Evolutionary conservation across 2,329 filamentous ascomycete species (phyloP).

Genomic region (Pseudovirgaria hyperparasitica): DNA sequence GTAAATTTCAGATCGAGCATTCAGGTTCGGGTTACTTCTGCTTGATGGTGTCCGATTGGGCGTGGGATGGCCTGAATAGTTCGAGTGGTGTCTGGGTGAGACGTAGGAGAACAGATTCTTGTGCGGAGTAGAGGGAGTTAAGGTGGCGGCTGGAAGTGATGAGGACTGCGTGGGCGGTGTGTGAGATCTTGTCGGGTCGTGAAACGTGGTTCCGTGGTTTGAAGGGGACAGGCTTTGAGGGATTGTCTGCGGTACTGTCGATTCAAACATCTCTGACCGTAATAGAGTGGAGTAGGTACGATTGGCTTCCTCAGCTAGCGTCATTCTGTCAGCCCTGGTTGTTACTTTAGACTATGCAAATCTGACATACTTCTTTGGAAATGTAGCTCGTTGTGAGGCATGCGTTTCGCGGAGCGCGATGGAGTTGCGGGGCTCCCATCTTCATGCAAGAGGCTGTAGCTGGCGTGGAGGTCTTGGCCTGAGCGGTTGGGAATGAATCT

Average conservation of each 20-base stretch:
- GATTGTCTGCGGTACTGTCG: conserved; percentile 70
- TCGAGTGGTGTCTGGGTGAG: conserved; percentile 52
- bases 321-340: conserved; percentile 7
- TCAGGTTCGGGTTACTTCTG: conserved; percentile 75
- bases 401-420: conserved; percentile 70
- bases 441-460: conserved; percentile 83
- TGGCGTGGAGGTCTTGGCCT: conserved; percentile 85
- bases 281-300: conserved; percentile 80
- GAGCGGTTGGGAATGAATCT: conserved; percentile 94
- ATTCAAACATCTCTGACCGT: conserved; percentile 84
- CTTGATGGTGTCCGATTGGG: conserved; percentile 83
- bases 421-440: conserved; percentile 88
- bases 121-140: conserved; percentile 89
- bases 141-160: conserved; percentile 53
- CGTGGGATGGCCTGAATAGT: conserved; percentile 61
- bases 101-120: conserved; percentile 95
- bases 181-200: conserved; percentile 59
- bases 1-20: conserved; percentile 86
- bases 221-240: conserved; percentile 42
- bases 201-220: conserved; percentile 40
- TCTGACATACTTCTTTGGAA: conserved; percentile 65
- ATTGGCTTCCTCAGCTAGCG: conserved; percentile 81
- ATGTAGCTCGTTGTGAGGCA: conserved; percentile 79
- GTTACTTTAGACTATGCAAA: not conserved
- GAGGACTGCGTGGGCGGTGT: conserved; percentile 64